Evolutionary conservation across 345 rosid species (phyloP).

Genomic region (Sisymbrium altissimum): DNA sequence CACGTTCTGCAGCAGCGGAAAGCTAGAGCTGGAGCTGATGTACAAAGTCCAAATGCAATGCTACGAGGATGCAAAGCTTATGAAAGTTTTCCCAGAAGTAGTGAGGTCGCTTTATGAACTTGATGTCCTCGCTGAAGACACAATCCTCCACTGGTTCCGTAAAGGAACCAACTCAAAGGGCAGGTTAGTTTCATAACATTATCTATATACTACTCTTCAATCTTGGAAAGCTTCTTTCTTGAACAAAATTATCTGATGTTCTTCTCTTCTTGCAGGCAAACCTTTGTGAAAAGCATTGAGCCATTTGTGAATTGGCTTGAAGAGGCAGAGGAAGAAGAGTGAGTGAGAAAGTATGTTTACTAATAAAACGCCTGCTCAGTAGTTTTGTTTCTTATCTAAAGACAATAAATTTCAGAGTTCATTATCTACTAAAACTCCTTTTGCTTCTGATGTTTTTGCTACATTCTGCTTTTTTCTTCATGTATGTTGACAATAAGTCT

Average conservation of each 20-base stretch:
- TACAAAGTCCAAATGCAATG: constrained; percentile 98
- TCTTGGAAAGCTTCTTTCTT: no score
- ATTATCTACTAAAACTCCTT: not conserved
- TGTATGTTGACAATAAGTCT: not conserved
- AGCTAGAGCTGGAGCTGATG: constrained; percentile 87
- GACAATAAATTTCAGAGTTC: not conserved
- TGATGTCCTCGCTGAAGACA: constrained; percentile 96
- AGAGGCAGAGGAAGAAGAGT: constrained; percentile 98
- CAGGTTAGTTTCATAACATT: constrained; percentile 38
- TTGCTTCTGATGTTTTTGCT: not conserved
- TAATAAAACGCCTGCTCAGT: not conserved
- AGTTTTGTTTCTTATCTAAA: not conserved
- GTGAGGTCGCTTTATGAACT: constrained; percentile 83
- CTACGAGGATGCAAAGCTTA: constrained; percentile 95
- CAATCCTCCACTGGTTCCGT: constrained; percentile 86
- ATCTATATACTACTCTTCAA: not conserved
- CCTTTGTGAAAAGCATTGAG: constrained; percentile 87
- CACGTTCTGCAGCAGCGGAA: constrained; percentile 77
- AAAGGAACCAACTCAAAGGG: constrained; percentile 92
- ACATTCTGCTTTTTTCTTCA: not conserved
- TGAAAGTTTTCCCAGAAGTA: constrained; percentile 94
- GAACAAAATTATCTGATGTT: not conserved
- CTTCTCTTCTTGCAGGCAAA: constrained; percentile 51
- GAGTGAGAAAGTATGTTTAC: constrained; percentile 1
- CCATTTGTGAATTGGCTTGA: constrained; percentile 98